phyloP scores from a whole-genome alignment of 164 flowering plant species.

The Piper longum region DNA sequence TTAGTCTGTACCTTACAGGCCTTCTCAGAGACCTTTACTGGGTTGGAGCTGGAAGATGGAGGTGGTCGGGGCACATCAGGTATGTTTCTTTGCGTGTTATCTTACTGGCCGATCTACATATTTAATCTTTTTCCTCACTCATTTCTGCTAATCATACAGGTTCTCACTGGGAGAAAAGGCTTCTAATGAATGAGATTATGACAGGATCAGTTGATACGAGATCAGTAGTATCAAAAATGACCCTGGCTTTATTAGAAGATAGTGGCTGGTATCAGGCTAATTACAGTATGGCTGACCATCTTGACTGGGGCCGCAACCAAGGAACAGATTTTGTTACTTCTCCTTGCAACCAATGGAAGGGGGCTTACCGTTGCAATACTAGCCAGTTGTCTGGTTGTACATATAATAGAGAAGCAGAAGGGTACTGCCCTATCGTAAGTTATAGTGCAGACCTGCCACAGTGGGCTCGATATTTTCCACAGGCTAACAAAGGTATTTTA shows the following conservation, averaged over 20 bases:
- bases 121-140: background rate
- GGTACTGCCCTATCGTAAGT: constrained; percentile 93
- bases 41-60: constrained; percentile 96
- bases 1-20: constrained; percentile 37
- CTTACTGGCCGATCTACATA: constrained; percentile 26
- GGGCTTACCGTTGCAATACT: constrained; percentile 94
- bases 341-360: constrained; percentile 97
- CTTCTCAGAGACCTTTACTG: constrained; percentile 86
- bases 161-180: constrained; percentile 99
- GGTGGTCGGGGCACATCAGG: constrained; percentile 99
- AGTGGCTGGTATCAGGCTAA: constrained; percentile 98
- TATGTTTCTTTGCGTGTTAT: constrained; percentile 9
- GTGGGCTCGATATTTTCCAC: constrained; percentile 96
- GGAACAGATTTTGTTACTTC: constrained; percentile 86
- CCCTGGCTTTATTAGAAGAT: constrained; percentile 91
- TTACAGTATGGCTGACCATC: constrained; percentile 89
- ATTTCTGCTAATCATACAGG: constrained; percentile 33
- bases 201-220: constrained; percentile 98
- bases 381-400: constrained; percentile 96
- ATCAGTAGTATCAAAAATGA: constrained; percentile 97
- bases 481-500: constrained; percentile 74
- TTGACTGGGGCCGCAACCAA: constrained; percentile 96
- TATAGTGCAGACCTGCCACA: constrained; percentile 87
- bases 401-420: constrained; percentile 96
- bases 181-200: constrained; percentile 98